Base-by-base conservation (phyloP, 2,329 filamentous ascomycete species). In the Nothophaeocryptopus gaeumannii region DNA sequence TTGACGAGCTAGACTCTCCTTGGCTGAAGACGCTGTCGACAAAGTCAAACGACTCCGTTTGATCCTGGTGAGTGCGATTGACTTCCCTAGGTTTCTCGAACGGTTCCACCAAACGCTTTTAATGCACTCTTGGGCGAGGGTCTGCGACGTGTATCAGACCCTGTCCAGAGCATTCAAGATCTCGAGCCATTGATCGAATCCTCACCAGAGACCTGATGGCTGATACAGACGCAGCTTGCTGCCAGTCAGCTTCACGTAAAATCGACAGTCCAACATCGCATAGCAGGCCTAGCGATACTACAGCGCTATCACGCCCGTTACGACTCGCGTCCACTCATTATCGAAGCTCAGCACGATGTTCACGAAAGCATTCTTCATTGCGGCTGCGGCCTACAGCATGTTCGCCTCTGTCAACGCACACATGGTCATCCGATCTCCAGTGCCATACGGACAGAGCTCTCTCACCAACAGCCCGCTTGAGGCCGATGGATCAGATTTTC, bases 381-480 rank as follows among this genome's bases (percentile, higher is more conserved):
- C 50, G 39, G 52, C 49, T 48, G 47, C 48, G 33, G 52, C 47
- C 36, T 58, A 47, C 47, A 47, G 54, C 41, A 38, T 59, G 52
- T 43, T 47, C 13, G 46, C 47, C 37, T 51, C 49, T 30, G 56
- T 54, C 63, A 79, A 80, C 44, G 88, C 84, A 39, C 92, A 97
- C 68, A 87, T 96, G 78, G 72, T 81, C 32, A 85, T 96, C 78
- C 71, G 61, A 47, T 76, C 70, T 8, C 91, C 92, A 0, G 70
- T 78, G 5, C 89, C 89, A 0, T 95, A 83, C 54, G 72, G 72
- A 48, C 65, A 68, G 34, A 67, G 67, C n/a, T 71, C 70, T 29
- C 73, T 80, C 32, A 74, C 77, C 71, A 92, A 87, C 70, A 73
- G 72, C 5, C 91, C 91, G 1, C 76, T 96, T 0, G 50, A 69